Percentiles rank a stretch among this genome's conserved stretches.
Conservation (phyloP, 179 eudicot genomes). For the Carnegiea gigantea region DNA sequence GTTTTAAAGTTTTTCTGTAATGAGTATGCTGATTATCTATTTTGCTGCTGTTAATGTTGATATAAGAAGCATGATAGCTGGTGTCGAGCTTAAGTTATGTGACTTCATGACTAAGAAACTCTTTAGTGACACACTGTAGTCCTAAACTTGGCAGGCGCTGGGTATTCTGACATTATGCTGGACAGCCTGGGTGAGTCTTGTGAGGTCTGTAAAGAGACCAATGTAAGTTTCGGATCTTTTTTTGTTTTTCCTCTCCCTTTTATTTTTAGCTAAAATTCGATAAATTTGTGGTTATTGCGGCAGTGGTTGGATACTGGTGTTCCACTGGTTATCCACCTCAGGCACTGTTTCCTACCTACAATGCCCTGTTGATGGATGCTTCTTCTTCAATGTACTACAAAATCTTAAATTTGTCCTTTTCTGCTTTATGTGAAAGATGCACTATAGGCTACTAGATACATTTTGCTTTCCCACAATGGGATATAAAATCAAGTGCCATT, state of each 20-base stretch:
- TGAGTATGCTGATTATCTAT: neutral
- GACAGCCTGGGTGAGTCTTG: conserved; percentile 33
- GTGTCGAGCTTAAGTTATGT: neutral
- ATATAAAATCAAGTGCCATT: no score
- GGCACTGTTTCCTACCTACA: neutral
- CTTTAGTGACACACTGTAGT: conserved; percentile 14
- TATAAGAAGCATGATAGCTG: neutral
- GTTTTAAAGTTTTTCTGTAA: neutral
- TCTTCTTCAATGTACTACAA: conserved; percentile 5
- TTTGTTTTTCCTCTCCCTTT: neutral
- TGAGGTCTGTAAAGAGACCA: conserved; percentile 30
- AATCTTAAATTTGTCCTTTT: neutral
- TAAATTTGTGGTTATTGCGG: neutral
- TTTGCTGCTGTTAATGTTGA: neutral
- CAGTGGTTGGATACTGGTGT: no score
- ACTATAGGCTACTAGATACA: neutral
- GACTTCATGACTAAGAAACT: neutral
- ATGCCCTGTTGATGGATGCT: neutral
- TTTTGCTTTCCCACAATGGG: neutral
- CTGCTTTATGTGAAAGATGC: neutral
- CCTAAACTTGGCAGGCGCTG: conserved; percentile 38
- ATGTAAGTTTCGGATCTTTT: conserved; percentile 28
- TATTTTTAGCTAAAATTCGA: neutral
- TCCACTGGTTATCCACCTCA: neutral
- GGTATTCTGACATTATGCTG: conserved; percentile 36